phyloP scores from a whole-genome alignment of 768 basidiomycete species.

The Termitomyces sp. region DNA sequence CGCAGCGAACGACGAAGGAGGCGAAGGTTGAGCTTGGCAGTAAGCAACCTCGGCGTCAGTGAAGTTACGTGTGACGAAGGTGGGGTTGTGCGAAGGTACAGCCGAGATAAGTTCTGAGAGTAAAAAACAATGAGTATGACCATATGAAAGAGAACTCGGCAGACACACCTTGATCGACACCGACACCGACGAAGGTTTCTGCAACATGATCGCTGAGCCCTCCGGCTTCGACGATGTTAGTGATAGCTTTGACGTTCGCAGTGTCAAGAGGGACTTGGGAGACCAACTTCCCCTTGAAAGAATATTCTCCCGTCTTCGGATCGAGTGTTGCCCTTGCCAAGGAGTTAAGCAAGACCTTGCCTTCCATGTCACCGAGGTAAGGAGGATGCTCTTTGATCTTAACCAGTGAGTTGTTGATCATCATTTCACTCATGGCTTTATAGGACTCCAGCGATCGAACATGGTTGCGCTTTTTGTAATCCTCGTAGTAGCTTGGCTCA shows the following conservation, averaged over 20 bases:
- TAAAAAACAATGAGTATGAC: conserved; percentile 8
- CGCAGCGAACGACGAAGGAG: conserved; percentile 88
- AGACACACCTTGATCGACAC: conserved; percentile 79
- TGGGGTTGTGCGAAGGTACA: conserved; percentile 85
- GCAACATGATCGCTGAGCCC: conserved; percentile 27
- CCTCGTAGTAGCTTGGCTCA: conserved; percentile 70
- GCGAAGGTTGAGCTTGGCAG: conserved; percentile 83
- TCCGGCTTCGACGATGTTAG: conserved; percentile 45
- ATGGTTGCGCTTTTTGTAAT: conserved; percentile 70
- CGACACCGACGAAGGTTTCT: conserved; percentile 66
- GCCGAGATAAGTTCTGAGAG: conserved; percentile 81
- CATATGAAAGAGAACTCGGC: not conserved
- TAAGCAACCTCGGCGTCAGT: conserved; percentile 85
- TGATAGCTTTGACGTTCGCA: conserved; percentile 65
- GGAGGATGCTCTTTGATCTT: conserved; percentile 94
- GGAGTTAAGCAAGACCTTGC: conserved; percentile 86
- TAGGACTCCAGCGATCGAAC: conserved; percentile 69
- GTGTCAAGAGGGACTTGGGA: conserved; percentile 51
- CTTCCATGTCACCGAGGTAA: conserved; percentile 83
- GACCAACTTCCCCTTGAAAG: conserved; percentile 66
- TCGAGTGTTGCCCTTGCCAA: conserved; percentile 82
- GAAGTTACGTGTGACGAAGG: conserved; percentile 90
- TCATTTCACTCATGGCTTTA: conserved; percentile 93
- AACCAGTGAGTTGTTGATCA: conserved; percentile 91
- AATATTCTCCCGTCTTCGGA: conserved; percentile 83